phyloP scores from a whole-genome alignment of 306 rosid species.

The Quercus bicolor region DNA sequence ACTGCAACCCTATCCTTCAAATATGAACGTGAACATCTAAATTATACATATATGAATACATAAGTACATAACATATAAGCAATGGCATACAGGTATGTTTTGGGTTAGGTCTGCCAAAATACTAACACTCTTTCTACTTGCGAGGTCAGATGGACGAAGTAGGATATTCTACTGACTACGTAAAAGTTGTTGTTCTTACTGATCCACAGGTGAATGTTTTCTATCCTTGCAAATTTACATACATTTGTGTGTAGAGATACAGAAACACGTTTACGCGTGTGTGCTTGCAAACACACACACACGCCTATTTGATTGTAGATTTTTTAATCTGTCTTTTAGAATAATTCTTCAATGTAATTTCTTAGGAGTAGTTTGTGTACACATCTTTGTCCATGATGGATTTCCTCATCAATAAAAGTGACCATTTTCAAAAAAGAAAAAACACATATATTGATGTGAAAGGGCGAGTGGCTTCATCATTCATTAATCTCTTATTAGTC shows the following conservation, averaged over 20 bases:
- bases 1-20: not conserved
- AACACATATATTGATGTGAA: too few species aligned
- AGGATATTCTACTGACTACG: conserved; percentile 33
- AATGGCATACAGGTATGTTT: not conserved
- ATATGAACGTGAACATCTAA: not conserved
- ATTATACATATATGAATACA: not conserved
- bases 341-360: too few species aligned
- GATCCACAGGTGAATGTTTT: conserved; percentile 71
- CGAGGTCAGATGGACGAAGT: conserved; percentile 30
- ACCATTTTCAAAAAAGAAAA: too few species aligned
- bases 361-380: too few species aligned
- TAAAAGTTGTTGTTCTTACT: conserved; percentile 67
- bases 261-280: too few species aligned
- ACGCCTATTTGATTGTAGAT: too few species aligned
- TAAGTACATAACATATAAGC: not conserved
- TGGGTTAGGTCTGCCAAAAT: not conserved
- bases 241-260: not conserved
- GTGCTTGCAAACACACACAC: too few species aligned
- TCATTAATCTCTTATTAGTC: not conserved
- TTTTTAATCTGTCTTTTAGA: too few species aligned
- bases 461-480: too few species aligned
- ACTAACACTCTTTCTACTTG: conserved; percentile 10
- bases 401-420: too few species aligned
- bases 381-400: too few species aligned
- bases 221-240: not conserved